phyloP scores from a whole-genome alignment of 2,329 filamentous ascomycete species.

The Diplodia intermedia region DNA sequence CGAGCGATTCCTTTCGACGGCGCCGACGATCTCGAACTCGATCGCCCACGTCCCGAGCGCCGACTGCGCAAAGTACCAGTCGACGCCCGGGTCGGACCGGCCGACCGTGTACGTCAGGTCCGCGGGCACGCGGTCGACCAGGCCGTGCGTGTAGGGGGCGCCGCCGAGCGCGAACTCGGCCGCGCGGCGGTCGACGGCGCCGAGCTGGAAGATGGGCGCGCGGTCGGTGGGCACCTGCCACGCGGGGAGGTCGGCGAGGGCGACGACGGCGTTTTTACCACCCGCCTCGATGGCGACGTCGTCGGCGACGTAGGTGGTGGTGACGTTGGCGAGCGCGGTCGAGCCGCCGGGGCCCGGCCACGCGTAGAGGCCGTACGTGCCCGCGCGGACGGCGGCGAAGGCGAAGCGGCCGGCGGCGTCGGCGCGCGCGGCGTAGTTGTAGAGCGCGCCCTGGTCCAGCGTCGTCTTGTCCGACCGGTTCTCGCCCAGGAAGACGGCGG shows the following conservation, averaged over 20 bases:
- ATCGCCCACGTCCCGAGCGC: slow-evolving; percentile 45
- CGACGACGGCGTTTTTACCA: too few species aligned
- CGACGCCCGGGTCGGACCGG: slow-evolving; percentile 46
- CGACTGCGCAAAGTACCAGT: slow-evolving; percentile 59
- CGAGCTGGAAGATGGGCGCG: slow-evolving; percentile 58
- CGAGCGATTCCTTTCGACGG: slow-evolving; percentile 33
- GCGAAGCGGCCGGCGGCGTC: slow-evolving; percentile 53
- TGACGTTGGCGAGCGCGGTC: slow-evolving; percentile 52
- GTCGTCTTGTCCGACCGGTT: slow-evolving; percentile 54
- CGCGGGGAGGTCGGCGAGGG: slow-evolving; percentile 43
- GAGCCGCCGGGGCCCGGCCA: slow-evolving; percentile 54
- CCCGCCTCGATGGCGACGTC: slow-evolving; percentile 51
- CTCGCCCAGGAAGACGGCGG: slow-evolving; percentile 60
- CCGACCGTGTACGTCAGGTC: slow-evolving; percentile 57
- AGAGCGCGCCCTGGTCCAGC: slow-evolving; percentile 57
- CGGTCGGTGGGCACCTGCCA: slow-evolving; percentile 51
- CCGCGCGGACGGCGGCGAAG: slow-evolving; percentile 55
- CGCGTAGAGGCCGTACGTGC: slow-evolving; percentile 57
- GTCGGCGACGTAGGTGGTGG: slow-evolving; percentile 53
- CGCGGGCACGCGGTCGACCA: slow-evolving; percentile 54
- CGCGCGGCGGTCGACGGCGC: slow-evolving; percentile 56
- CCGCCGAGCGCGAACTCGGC: slow-evolving; percentile 55
- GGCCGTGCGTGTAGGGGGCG: slow-evolving; percentile 54
- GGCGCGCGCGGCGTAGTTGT: slow-evolving; percentile 59
- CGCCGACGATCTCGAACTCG: slow-evolving; percentile 37